A percentile compares a stretch with the other conserved stretches of the same genome.
Conservation (phyloP, 2,329 filamentous ascomycete genomes). For the Falciphora oryzae region DNA sequence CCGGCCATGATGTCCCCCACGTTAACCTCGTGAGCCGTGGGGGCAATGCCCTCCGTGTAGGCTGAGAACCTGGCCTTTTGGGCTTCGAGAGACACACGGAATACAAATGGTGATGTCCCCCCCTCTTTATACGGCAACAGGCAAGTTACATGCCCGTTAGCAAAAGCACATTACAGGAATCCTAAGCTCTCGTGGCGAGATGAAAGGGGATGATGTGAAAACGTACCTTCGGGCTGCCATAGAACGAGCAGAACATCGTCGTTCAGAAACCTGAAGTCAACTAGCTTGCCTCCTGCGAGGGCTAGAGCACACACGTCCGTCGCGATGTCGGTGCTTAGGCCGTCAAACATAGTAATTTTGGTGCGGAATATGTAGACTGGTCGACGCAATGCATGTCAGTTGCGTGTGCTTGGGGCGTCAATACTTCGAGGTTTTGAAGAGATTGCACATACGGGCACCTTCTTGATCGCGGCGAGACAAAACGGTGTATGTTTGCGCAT, state of each 20-base stretch:
- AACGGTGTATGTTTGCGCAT: conserved; percentile 30
- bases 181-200: background rate
- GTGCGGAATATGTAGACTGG: conserved; percentile 54
- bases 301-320: conserved; percentile 35
- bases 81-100: background rate
- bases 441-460: conserved; percentile 28
- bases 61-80: conserved; percentile 1
- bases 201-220: background rate
- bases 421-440: background rate
- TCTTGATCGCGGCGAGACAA: conserved; percentile 20
- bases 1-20: background rate
- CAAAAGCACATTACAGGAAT: background rate
- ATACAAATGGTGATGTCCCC: conserved; percentile 2
- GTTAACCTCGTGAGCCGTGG: background rate
- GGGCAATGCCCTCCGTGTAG: conserved; percentile 13
- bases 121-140: background rate
- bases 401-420: background rate
- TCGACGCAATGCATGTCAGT: background rate
- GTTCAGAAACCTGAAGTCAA: conserved; percentile 64
- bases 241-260: conserved; percentile 57
- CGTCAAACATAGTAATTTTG: conserved; percentile 47
- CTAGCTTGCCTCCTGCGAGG: conserved; percentile 37
- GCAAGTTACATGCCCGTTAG: background rate
- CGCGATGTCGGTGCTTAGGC: conserved; percentile 45
- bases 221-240: conserved; percentile 25